Evolutionary conservation across 1,139 yeast genomes (phyloP).

Genomic region (Nadsonia commutata): DNA sequence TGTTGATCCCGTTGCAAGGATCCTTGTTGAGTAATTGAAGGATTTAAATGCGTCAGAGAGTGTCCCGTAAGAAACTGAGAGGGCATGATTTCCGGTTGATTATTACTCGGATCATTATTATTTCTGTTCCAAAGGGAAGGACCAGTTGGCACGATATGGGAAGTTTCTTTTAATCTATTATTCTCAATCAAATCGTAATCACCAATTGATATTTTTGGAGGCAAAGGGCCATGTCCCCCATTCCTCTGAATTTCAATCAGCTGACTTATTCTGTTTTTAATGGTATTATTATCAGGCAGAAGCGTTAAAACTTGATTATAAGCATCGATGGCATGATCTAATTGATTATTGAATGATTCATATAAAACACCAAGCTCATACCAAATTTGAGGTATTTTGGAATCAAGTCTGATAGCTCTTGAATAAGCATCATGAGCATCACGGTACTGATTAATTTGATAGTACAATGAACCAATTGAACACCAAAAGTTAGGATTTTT

Average conservation of each 20-base stretch:
- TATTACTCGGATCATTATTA: no score
- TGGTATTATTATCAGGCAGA: slow-evolving; percentile 88
- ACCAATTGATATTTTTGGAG: slow-evolving; percentile 13
- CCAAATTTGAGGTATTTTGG: slow-evolving; percentile 95
- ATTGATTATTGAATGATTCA: slow-evolving; percentile 93
- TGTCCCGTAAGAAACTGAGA: no score
- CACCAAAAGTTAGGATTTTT: slow-evolving; percentile 98
- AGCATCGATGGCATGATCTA: slow-evolving; percentile 89
- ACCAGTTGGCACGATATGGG: no score
- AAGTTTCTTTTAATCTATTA: no score
- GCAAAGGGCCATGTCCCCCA: slow-evolving; percentile 32
- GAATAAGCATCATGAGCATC: slow-evolving; percentile 98
- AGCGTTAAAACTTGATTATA: slow-evolving; percentile 89
- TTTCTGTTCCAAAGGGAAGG: no score
- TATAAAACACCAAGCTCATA: slow-evolving; percentile 92
- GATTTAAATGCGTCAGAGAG: no score
- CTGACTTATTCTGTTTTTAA: slow-evolving; percentile 81
- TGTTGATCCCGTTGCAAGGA: no score
- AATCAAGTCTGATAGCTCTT: slow-evolving; percentile 85
- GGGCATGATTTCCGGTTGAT: no score
- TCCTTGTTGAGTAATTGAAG: no score
- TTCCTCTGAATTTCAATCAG: slow-evolving; percentile 46
- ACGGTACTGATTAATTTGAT: slow-evolving; percentile 87
- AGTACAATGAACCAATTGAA: slow-evolving; percentile 90
- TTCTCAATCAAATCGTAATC: no score